Conservation (phyloP, 73 alveolate species). For the Paramecium sexaurelia region DNA sequence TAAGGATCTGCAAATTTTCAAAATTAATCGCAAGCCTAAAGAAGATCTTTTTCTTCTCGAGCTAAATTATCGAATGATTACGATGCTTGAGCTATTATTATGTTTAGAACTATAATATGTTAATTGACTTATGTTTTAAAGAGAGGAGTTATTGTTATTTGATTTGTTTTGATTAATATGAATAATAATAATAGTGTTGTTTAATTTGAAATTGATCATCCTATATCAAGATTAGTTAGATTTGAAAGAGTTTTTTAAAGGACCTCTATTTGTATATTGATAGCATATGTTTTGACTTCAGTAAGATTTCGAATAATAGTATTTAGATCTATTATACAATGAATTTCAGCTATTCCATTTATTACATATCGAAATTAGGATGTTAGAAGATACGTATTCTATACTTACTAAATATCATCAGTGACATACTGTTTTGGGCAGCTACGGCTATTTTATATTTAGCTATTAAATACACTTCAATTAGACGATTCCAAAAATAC, state of each 20-base stretch:
- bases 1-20: neutral
- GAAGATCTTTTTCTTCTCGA: no score
- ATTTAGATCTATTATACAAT: neutral
- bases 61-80: no score
- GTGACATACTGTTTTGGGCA: neutral
- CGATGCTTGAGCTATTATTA: no score
- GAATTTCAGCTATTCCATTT: neutral
- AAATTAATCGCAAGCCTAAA: neutral
- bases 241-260: neutral
- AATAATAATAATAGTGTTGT: neutral
- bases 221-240: neutral
- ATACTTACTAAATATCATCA: neutral
- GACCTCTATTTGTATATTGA: neutral
- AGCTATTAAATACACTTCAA: neutral
- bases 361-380: neutral
- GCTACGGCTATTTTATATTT: neutral
- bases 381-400: neutral
- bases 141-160: constrained; percentile 9
- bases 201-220: neutral
- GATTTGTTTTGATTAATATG: neutral
- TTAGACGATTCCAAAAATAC: neutral
- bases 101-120: no score
- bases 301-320: neutral
- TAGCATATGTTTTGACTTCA: neutral
- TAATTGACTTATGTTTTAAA: neutral